These are phyloP conservation scores for Solanum chilense DNA, from an alignment of 257 asterid genomes.

Conservation along the genomic window DNA sequence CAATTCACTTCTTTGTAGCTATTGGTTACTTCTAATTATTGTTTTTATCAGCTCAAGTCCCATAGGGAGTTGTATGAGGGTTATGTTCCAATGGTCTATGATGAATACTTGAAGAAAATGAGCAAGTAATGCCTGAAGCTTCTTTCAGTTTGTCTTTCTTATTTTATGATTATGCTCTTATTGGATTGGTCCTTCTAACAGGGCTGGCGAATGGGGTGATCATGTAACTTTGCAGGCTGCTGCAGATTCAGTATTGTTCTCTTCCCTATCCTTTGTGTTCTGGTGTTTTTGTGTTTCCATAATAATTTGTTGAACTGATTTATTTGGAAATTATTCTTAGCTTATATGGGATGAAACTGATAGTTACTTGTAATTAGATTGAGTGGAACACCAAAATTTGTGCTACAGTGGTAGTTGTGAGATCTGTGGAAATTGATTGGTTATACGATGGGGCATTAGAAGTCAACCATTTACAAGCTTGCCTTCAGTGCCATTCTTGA, in stretches of 20 bases:
- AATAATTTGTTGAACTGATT: not conserved
- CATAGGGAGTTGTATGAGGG: constrained; percentile 56
- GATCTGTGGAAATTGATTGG: not conserved
- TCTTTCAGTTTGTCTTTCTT: not conserved
- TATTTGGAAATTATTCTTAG: not conserved
- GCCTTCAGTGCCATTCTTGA: not conserved
- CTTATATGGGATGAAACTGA: not conserved
- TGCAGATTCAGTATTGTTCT: constrained; percentile 60
- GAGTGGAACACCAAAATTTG: not conserved
- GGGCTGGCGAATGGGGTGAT: constrained; percentile 96
- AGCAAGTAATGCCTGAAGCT: constrained; percentile 41
- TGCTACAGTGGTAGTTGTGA: not conserved
- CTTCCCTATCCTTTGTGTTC: not conserved
- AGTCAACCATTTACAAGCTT: not conserved
- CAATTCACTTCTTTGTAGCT: not conserved
- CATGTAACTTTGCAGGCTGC: constrained; percentile 92
- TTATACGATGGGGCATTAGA: not conserved
- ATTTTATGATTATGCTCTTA: not conserved
- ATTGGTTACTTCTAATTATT: not conserved
- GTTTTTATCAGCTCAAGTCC: constrained; percentile 54
- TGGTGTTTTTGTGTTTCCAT: not conserved
- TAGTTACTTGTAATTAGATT: not conserved
- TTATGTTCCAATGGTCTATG: constrained; percentile 75
- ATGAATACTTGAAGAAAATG: constrained; percentile 65
- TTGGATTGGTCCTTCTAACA: constrained; percentile 8